Evolutionary conservation across 331 rosid species (phyloP), one percentile per base, ranked within the genome.

Genomic region (Acacia concinna): DNA sequence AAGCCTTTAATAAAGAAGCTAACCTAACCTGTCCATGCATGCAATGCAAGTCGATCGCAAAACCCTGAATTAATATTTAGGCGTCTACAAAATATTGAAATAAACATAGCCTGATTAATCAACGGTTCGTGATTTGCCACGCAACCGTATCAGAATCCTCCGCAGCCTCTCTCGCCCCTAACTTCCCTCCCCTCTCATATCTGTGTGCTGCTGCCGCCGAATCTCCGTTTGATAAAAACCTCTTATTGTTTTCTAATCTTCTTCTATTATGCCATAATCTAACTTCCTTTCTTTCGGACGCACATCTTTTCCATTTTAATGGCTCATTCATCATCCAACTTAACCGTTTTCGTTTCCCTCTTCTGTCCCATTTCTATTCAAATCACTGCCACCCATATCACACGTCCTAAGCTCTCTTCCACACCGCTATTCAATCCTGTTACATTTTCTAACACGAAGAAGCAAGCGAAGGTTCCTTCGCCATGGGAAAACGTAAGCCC

Each of bases 401-500:
- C 75, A 32, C 74, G 73, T 74, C 62, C 75, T 69, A 85, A 72
- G 23, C 79, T 49, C 81, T 44, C 56, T 82, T 75, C 72, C 87
- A 68, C 83, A 84, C 86, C 85, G 82, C 57, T 72, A 62, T 67
- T 87, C 87, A 18, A 68, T 86, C 68, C 75, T 88, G 82, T 90
- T 35, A 64, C 78, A 84, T 28, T 54, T 84, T 87, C 62, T 89
- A 84, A 88, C 85, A 43, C 23, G 52, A 51, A 37, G 3, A 28
- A 69, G 63, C 78, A 17, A 38, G 63, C 31, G 37, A 17, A 28
- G 78, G 76, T 85, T 75, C 81, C 72, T 79, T 84, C 84, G 3
- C 78, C 71, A 95, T 95, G 99, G 98, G 99, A 81, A 95, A 89
- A 65, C 97, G 98, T 95, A 81, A 95, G 93, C 81, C 81, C 65